Evolutionary conservation across 2,329 filamentous ascomycete genomes (phyloP).

Genomic region (Diaporthe helianthi): DNA sequence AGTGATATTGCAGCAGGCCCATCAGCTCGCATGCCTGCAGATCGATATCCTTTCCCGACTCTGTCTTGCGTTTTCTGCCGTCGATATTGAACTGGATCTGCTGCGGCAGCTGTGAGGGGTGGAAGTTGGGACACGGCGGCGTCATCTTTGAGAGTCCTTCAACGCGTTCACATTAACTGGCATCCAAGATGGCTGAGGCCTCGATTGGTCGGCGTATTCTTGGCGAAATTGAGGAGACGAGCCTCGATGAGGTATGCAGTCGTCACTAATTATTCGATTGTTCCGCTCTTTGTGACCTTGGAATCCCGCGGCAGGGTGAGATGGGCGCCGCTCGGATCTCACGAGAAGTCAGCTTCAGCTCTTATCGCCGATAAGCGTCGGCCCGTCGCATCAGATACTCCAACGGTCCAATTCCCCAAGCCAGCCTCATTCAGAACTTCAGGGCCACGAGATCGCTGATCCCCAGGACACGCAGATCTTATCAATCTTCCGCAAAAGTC

Average conservation of each 20-base stretch:
- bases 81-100: constrained; percentile 56
- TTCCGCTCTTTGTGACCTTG: neutral
- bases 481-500: constrained; percentile 39
- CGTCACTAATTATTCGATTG: constrained; percentile 24
- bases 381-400: constrained; percentile 28
- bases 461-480: constrained; percentile 37
- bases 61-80: constrained; percentile 61
- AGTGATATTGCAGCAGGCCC: constrained; percentile 67
- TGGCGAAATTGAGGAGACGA: constrained; percentile 62
- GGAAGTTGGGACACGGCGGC: constrained; percentile 63
- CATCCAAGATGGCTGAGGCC: constrained; percentile 45
- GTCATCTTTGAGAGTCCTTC: constrained; percentile 53
- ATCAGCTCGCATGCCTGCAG: constrained; percentile 63
- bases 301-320: constrained; percentile 33
- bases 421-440: neutral
- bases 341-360: neutral
- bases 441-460: constrained; percentile 31
- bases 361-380: constrained; percentile 35
- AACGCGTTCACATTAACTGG: neutral
- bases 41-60: constrained; percentile 51
- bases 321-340: constrained; percentile 4
- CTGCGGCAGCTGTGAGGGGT: constrained; percentile 57
- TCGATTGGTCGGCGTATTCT: constrained; percentile 58
- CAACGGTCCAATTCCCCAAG: constrained; percentile 19
- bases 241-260: constrained; percentile 62